Evolutionary conservation across 2,329 filamentous ascomycete genomes (phyloP).

Genomic region (Acarospora socialis): DNA sequence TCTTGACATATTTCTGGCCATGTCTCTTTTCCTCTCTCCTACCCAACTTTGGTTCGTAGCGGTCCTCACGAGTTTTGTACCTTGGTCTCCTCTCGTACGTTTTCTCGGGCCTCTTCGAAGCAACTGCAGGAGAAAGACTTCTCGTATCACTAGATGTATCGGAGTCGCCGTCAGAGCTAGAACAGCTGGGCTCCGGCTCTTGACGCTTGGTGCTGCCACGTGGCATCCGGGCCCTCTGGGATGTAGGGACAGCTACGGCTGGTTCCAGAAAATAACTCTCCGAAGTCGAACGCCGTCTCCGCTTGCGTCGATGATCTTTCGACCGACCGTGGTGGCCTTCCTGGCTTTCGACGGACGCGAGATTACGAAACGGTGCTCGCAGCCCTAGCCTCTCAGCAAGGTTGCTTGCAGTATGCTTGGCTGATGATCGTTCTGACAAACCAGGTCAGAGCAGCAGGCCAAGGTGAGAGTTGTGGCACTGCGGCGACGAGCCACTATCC

Average conservation of each 20-base stretch:
- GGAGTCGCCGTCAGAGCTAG: no score
- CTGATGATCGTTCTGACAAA: no score
- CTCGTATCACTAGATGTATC: no score
- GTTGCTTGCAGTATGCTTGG: no score
- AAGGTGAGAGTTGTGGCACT: no score
- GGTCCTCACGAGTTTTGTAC: conserved; percentile 32
- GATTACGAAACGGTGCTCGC: conserved; percentile 11
- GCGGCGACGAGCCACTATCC: no score
- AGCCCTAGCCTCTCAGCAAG: conserved; percentile 8
- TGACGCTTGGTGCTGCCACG: no score
- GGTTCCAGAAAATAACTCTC: conserved; percentile 9
- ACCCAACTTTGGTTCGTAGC: conserved; percentile 27
- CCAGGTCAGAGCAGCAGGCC: no score
- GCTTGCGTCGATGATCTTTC: conserved; percentile 3
- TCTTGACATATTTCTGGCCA: conserved; percentile 15
- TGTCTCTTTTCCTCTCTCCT: conserved; percentile 19
- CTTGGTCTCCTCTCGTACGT: conserved; percentile 30
- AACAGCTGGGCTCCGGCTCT: no score
- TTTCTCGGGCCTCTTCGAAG: conserved; percentile 1
- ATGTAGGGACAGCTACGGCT: conserved; percentile 4
- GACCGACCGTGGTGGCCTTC: background rate
- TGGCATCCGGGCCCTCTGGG: no score
- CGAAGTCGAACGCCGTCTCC: conserved; percentile 4
- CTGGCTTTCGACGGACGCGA: conserved; percentile 4
- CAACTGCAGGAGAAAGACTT: no score